These are phyloP conservation scores for Stereocaulon alpinum DNA, from an alignment of 495 filamentous ascomycete species.

Conservation along the genomic window DNA sequence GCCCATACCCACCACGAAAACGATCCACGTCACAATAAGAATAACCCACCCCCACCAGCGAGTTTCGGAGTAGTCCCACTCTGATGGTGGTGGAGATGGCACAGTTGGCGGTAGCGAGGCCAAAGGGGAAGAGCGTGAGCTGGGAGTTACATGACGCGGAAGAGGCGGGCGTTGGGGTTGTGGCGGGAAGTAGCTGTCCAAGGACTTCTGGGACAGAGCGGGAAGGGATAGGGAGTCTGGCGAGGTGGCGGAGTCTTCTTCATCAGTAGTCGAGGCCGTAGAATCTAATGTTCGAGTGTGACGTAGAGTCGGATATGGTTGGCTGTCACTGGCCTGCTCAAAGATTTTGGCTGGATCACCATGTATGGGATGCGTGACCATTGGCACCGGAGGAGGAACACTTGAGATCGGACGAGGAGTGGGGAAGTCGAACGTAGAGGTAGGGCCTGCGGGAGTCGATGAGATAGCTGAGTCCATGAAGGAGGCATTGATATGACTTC, in stretches of 20 bases:
- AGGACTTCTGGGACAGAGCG: conserved; percentile 33
- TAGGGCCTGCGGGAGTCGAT: conserved; percentile 7
- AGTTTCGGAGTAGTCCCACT: conserved; percentile 85
- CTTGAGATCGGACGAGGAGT: conserved; percentile 17
- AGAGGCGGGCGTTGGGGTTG: conserved; percentile 10
- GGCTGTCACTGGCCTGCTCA: conserved; percentile 39
- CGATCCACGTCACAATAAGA: conserved; percentile 77
- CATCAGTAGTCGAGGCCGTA: conserved; percentile 60
- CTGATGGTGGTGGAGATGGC: conserved; percentile 34
- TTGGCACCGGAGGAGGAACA: conserved; percentile 20
- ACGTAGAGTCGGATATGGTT: conserved; percentile 38
- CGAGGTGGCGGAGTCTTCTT: conserved; percentile 62
- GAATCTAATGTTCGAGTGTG: conserved; percentile 27
- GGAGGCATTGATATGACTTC: conserved; percentile 17
- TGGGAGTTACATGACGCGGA: conserved; percentile 41
- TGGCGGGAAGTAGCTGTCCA: conserved; percentile 57
- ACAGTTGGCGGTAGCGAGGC: conserved; percentile 21
- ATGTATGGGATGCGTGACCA: conserved; percentile 18
- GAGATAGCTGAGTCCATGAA: background rate
- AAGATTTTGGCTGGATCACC: conserved; percentile 29
- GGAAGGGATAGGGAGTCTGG: conserved; percentile 24
- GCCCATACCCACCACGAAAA: conserved; percentile 93
- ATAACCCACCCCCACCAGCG: conserved; percentile 97
- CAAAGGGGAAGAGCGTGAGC: conserved; percentile 45
- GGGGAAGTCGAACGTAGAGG: conserved; percentile 18